These are phyloP conservation scores for Penicillium steckii DNA, from an alignment of 495 filamentous ascomycete species.

Conservation along the genomic window DNA sequence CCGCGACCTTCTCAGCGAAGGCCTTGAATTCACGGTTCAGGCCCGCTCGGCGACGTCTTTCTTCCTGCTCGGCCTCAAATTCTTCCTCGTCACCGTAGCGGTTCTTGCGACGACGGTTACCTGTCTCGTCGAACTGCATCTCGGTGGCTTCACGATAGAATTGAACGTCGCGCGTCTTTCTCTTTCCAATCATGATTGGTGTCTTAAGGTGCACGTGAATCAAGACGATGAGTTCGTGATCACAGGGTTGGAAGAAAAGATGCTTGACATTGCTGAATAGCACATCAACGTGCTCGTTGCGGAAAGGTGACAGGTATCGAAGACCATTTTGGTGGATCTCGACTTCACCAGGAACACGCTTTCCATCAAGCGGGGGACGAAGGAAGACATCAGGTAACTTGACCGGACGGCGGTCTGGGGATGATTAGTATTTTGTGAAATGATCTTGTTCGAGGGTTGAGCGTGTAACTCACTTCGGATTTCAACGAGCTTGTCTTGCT, in stretches of 20 bases:
- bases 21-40: constrained; percentile 94
- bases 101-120: constrained; percentile 95
- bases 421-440: constrained; percentile 6
- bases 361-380: constrained; percentile 90
- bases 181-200: constrained; percentile 97
- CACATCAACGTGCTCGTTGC: constrained; percentile 83
- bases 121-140: constrained; percentile 98
- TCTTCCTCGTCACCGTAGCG: constrained; percentile 99
- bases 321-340: constrained; percentile 99
- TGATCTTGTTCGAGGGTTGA: background rate
- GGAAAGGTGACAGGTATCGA: constrained; percentile 85
- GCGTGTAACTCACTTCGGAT: constrained; percentile 65
- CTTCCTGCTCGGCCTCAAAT: constrained; percentile 97
- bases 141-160: constrained; percentile 98
- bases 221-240: constrained; percentile 93
- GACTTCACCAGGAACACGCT: constrained; percentile 90
- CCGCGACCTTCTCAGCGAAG: constrained; percentile 96
- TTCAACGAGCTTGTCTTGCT: constrained; percentile 95
- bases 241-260: constrained; percentile 96
- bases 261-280: constrained; percentile 99
- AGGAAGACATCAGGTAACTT: constrained; percentile 90
- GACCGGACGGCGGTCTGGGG: constrained; percentile 76
- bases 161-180: constrained; percentile 97
- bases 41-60: constrained; percentile 82
- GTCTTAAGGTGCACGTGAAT: constrained; percentile 98